Conservation (phyloP, 176 grass and related monocot species). For the Cocos nucifera region DNA sequence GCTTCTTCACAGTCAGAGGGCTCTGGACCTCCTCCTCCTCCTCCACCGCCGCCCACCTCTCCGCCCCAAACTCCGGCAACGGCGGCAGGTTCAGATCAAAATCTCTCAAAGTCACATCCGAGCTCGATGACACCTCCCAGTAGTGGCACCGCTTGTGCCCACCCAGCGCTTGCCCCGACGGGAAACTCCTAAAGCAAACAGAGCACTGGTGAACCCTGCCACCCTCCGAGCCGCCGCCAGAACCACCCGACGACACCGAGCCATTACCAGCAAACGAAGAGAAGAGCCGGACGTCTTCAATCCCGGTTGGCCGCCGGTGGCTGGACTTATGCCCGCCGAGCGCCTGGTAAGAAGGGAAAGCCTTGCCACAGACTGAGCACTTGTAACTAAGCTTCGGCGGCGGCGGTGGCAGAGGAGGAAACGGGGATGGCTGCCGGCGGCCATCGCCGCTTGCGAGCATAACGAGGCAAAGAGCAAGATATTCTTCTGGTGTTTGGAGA, state of each 20-base stretch:
- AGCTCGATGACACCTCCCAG: constrained; percentile 56
- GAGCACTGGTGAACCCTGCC: constrained; percentile 40
- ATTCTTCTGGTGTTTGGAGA: constrained; percentile 37
- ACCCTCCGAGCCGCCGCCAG: not conserved
- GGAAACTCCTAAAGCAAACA: constrained; percentile 46
- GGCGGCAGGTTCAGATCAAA: constrained; percentile 63
- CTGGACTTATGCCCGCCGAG: constrained; percentile 84
- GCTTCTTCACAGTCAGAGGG: constrained; percentile 62
- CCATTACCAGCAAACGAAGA: not conserved
- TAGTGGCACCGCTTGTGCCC: constrained; percentile 85
- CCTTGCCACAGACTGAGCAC: constrained; percentile 62
- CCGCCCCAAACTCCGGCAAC: constrained; percentile 5
- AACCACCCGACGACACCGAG: not conserved
- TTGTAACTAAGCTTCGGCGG: too few relatives aligned
- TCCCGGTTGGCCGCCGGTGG: constrained; percentile 23
- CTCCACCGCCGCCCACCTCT: constrained; percentile 11
- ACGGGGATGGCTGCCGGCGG: too few relatives aligned
- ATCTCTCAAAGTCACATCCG: constrained; percentile 12
- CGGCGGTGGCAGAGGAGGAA: too few relatives aligned
- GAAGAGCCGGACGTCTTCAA: not conserved
- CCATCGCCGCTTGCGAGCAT: constrained; percentile 23
- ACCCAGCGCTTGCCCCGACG: constrained; percentile 66
- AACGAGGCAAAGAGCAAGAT: constrained; percentile 59
- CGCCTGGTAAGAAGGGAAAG: constrained; percentile 67
- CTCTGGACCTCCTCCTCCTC: constrained; percentile 64